Evolutionary conservation across 129 eudicot genomes (phyloP).

Genomic region (Helichrysum umbraculigerum): DNA sequence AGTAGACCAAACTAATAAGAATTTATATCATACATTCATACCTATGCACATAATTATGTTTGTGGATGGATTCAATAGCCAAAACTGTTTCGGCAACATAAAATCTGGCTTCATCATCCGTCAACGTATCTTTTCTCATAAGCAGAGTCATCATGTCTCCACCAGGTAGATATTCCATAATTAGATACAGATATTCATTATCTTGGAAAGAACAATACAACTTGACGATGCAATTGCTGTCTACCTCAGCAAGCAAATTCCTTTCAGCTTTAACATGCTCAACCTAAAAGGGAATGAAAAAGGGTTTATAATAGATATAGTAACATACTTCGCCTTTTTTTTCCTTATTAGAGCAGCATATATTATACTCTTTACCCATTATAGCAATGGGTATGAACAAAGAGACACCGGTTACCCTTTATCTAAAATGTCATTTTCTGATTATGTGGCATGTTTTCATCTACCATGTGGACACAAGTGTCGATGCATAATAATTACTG

Average conservation of each 20-base stretch:
- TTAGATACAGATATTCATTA: conserved; percentile 75
- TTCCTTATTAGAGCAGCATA: background rate
- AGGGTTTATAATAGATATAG: background rate
- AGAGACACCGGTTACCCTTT: background rate
- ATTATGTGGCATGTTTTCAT: background rate
- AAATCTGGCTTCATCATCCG: conserved; percentile 83
- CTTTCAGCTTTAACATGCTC: conserved; percentile 97
- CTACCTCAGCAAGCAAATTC: conserved; percentile 94
- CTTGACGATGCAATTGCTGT: conserved; percentile 90
- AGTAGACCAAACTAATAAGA: background rate
- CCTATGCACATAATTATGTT: conserved; percentile 85
- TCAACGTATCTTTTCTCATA: conserved; percentile 85
- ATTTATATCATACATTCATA: conserved; percentile 22
- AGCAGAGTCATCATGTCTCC: conserved; percentile 94
- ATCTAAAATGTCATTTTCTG: background rate
- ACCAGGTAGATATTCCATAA: conserved; percentile 96
- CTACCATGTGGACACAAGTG: background rate
- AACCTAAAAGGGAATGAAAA: conserved; percentile 53
- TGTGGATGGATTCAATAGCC: conserved; percentile 96
- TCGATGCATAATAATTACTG: background rate
- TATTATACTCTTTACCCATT: background rate
- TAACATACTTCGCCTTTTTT: background rate
- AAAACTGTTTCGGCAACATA: conserved; percentile 90
- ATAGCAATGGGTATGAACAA: background rate
- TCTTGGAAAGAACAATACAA: conserved; percentile 92